Percentiles rank a stretch among this genome's conserved stretches.
phyloP scores from a whole-genome alignment of 805 yeast genomes.

The Starmerella floricola region DNA sequence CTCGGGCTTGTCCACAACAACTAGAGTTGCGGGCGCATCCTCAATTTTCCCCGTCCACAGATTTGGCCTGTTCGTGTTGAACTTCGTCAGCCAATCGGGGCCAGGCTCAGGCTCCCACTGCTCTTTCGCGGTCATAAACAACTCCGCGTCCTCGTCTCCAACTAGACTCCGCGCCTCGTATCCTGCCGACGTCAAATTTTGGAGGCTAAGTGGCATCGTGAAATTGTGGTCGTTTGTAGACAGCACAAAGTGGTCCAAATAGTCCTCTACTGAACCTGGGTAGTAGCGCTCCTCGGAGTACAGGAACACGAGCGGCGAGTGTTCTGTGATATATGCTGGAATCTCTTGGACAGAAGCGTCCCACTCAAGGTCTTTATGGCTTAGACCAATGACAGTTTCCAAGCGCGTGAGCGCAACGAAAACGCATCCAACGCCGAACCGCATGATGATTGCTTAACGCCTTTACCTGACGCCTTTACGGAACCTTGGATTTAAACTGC shows the following conservation, averaged over 20 bases:
- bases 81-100: slow-evolving; percentile 69
- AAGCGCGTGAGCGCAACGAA: too few species aligned
- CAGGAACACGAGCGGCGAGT: slow-evolving; percentile 62
- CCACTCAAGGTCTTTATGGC: not conserved
- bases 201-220: slow-evolving; percentile 21
- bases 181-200: slow-evolving; percentile 10
- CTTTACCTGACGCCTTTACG: too few species aligned
- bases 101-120: slow-evolving; percentile 54
- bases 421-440: too few species aligned
- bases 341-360: slow-evolving; percentile 8
- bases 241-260: slow-evolving; percentile 52
- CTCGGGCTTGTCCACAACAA: slow-evolving; percentile 84
- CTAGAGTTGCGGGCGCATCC: slow-evolving; percentile 66
- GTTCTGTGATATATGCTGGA: slow-evolving; percentile 25
- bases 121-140: slow-evolving; percentile 52
- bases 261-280: slow-evolving; percentile 70
- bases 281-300: slow-evolving; percentile 80
- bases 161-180: slow-evolving; percentile 27
- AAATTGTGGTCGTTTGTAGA: slow-evolving; percentile 36
- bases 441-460: too few species aligned
- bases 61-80: slow-evolving; percentile 46
- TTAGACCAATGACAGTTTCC: not conserved
- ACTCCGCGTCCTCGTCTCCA: slow-evolving; percentile 24
- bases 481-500: too few species aligned
- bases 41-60: slow-evolving; percentile 56